Evolutionary conservation across 768 basidiomycete species (phyloP), one percentile per base, ranked within the genome.

Genomic region (Russula vinacea): DNA sequence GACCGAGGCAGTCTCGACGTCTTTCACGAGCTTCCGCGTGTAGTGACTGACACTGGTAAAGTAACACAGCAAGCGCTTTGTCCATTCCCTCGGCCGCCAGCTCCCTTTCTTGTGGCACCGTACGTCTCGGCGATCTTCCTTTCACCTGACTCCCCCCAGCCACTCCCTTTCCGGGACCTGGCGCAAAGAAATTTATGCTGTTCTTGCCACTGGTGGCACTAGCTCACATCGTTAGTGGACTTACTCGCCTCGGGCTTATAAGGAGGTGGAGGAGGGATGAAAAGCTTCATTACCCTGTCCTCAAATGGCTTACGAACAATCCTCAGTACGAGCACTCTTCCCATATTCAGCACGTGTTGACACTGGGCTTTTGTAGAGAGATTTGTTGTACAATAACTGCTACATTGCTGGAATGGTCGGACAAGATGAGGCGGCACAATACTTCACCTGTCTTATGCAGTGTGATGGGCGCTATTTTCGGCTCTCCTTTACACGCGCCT

Each of bases 391-490:
- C 39, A 50, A 50, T 42, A 9, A 52, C 22, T 32, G 56, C 49
- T 50, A 51, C 40, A 40, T 62, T 29, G 32, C 62, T 24, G 29
- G 8, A 24, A 44, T 5, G 39, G 13, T 62, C 17, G 62, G 49
- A 11, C 1, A 56, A 19, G 3, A 0, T 1, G 47, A n/a, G n/a
- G 55, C 56, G 0, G 32, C 29, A 10, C 7, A 2, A n/a, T 57
- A 62, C 42, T 50, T 62, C 55, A 22, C n/a, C 13, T 13, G 35
- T 8, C 32, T 65, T 14, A 19, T 61, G 19, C 10, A 8, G 10
- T 11, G 22, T 6, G 33, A 62, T 17, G 52, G 33, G 13, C 52
- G 13, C 19, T 3, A 10, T 14, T n/a, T n/a, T n/a, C n/a, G n/a
- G n/a, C 26, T n/a, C n/a, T n/a, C n/a, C n/a, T n/a, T n/a, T n/a